A percentile compares a stretch with the other conserved stretches of the same genome.
Evolutionary conservation across 2,329 filamentous ascomycete genomes (phyloP).

Genomic region (Xylaria sp.): DNA sequence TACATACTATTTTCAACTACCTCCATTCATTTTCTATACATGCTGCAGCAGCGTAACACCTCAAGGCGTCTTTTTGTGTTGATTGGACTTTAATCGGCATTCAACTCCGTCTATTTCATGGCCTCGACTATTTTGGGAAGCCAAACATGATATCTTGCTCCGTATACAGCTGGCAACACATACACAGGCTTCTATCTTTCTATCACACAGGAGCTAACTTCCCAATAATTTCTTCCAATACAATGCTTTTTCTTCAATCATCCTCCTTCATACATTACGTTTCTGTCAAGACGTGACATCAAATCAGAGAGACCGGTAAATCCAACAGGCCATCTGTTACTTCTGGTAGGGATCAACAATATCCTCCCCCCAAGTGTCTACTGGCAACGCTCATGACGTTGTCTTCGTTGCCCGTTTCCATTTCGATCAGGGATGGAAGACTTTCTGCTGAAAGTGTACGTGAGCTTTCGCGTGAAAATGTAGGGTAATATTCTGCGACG

Average conservation of each 20-base stretch:
- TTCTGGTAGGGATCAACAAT: background rate
- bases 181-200: background rate
- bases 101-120: background rate
- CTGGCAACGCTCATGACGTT: background rate
- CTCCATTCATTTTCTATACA: background rate
- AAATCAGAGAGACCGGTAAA: background rate
- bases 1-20: background rate
- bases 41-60: background rate
- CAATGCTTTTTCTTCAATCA: background rate
- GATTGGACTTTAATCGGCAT: background rate
- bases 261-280: background rate
- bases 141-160: background rate
- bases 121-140: background rate
- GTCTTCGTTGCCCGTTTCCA: slow-evolving; percentile 3
- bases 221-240: background rate
- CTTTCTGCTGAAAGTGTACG: slow-evolving; percentile 28
- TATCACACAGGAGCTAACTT: background rate
- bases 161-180: background rate
- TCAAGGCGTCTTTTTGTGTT: background rate
- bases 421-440: slow-evolving; percentile 21
- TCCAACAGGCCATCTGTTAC: background rate
- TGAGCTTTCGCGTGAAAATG: slow-evolving; percentile 29
- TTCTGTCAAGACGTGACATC: background rate
- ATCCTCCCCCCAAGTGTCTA: background rate
- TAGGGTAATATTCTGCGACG: background rate